Conservation (phyloP, 306 rosid genomes). For the Hippophae rhamnoides region DNA sequence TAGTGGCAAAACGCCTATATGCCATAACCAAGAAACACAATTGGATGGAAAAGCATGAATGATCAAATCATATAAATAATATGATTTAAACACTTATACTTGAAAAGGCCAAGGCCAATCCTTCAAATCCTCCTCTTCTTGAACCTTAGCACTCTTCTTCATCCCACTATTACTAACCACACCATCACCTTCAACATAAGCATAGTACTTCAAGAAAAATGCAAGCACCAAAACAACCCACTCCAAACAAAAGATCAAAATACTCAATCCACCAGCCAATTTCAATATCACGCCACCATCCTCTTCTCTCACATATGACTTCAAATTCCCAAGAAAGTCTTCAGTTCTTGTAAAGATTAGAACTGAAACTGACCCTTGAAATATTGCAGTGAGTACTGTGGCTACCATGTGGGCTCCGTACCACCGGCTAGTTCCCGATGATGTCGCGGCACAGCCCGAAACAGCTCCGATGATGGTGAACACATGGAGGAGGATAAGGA, state of each 20-base stretch:
- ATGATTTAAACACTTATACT: slow-evolving; percentile 22
- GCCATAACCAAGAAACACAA: background rate
- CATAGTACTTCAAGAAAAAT: slow-evolving; percentile 65
- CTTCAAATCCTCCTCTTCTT: slow-evolving; percentile 69
- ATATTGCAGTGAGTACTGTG: slow-evolving; percentile 66
- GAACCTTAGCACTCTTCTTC: slow-evolving; percentile 59
- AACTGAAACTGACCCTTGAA: slow-evolving; percentile 75
- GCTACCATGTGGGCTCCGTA: slow-evolving; percentile 77
- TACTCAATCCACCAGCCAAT: slow-evolving; percentile 63
- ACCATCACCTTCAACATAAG: slow-evolving; percentile 40
- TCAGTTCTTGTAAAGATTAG: slow-evolving; percentile 53
- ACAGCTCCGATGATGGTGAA: slow-evolving; percentile 64
- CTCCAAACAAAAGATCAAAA: slow-evolving; percentile 69
- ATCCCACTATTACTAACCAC: slow-evolving; percentile 12
- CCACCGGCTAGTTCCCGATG: slow-evolving; percentile 45
- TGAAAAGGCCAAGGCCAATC: slow-evolving; percentile 96
- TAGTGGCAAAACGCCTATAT: no score
- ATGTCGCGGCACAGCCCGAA: slow-evolving; percentile 61
- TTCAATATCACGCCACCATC: slow-evolving; percentile 65
- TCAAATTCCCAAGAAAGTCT: slow-evolving; percentile 51
- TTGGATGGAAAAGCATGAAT: no score
- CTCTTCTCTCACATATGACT: slow-evolving; percentile 75
- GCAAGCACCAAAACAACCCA: slow-evolving; percentile 82
- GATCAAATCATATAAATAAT: no score
- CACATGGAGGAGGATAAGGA: slow-evolving; percentile 71